phyloP scores from a whole-genome alignment of 164 flowering plant genomes.

The Cinnamomum micranthum region DNA sequence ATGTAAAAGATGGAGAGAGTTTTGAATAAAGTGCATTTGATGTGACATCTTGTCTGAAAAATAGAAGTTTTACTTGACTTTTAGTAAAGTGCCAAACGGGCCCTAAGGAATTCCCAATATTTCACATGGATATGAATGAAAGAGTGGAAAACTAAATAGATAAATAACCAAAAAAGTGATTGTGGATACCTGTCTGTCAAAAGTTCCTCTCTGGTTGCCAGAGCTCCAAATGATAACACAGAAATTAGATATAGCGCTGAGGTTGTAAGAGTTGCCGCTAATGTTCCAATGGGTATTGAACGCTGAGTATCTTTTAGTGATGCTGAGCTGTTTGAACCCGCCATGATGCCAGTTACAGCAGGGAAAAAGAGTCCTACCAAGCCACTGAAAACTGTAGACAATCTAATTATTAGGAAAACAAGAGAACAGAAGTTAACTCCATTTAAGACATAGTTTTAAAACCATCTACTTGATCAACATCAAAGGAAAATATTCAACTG shows the following conservation, averaged over 20 bases:
- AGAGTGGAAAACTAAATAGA: not conserved
- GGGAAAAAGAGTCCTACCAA: constrained; percentile 99
- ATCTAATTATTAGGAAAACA: constrained; percentile 14
- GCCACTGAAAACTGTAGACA: constrained; percentile 48
- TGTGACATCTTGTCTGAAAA: no score
- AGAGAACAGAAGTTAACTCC: not conserved
- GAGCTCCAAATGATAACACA: constrained; percentile 86
- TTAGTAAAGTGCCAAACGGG: no score
- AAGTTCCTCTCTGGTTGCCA: constrained; percentile 85
- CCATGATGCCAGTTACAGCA: constrained; percentile 99
- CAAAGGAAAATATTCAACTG: no score
- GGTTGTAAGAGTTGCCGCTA: constrained; percentile 88
- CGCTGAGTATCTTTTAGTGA: constrained; percentile 94
- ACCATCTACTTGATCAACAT: no score
- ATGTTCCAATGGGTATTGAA: constrained; percentile 92
- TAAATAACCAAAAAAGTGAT: not conserved
- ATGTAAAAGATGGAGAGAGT: no score
- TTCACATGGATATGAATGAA: not conserved
- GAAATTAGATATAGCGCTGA: constrained; percentile 67
- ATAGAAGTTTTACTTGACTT: no score
- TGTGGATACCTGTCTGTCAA: constrained; percentile 79
- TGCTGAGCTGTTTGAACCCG: constrained; percentile 99
- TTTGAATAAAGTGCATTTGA: no score
- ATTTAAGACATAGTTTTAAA: not conserved
- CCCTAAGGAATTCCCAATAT: no score